Base-by-base conservation (phyloP, 1,284 basidiomycete species). In the Boletus nobilissimus region DNA sequence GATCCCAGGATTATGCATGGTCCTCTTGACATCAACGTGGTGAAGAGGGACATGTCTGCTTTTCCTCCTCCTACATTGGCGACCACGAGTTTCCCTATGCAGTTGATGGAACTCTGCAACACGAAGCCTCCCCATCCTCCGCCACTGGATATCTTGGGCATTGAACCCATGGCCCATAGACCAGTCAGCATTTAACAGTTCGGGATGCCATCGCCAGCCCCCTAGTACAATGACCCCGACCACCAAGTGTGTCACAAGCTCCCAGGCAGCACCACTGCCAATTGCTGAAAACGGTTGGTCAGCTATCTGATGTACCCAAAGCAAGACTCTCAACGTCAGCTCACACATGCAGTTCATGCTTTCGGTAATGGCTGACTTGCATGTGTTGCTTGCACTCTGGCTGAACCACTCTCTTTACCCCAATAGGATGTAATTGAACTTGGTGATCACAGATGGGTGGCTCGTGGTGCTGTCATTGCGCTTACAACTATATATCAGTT, bases 271-370 rank as follows among this genome's bases (percentile, higher is more conserved):
- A n/a, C n/a, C n/a, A n/a, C n/a, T n/a, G 97, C 91, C 97, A 97
- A 87, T 91, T 99, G 73, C 88, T 99, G 78, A 92, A 94, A 63
- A 99, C 97, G 14, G 96, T 99, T 76, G 98, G 98, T 72, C 89
- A 90, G 77, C 89, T 92, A 62, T 91, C 98, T 77, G 97, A 99
- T 84, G 92, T 92, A 2, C 86, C 87, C 34, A 97, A 96, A 89
- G 95, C 95, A 64, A 91, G 88, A 95, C 92, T 82, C 88, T 85
- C 43, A 93, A 94, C 75, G 92, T 98, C 80, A 93, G 92, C 76
- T 93, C 96, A 48, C 94, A 97, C 85, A 96, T 99, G 92, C 93
- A 94, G 77, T 99, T 97, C 89, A 99, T 99, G 97, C 91, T 99
- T 77, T 92, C 96, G 92, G 97, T 97, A 80, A 76, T 91, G 89